phyloP scores from a whole-genome alignment of 805 yeast genomes.

The Pichia sporocuriosa region DNA sequence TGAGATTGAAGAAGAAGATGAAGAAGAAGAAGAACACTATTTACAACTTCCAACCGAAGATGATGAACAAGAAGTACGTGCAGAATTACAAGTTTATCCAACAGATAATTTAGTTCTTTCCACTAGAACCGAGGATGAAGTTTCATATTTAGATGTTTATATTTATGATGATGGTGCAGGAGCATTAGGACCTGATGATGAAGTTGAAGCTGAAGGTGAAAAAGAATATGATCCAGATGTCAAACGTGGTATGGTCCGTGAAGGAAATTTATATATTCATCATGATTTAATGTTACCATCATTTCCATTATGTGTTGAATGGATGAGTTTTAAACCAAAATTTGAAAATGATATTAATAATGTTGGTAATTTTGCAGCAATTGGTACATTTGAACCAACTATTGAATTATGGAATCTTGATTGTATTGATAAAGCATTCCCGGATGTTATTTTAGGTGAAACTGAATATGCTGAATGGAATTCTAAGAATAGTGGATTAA shows the following conservation, averaged over 20 bases:
- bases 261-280: slow-evolving; percentile 77
- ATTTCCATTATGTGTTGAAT: slow-evolving; percentile 93
- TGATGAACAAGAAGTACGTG: slow-evolving; percentile 69
- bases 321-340: slow-evolving; percentile 75
- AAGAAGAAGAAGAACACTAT: slow-evolving; percentile 50
- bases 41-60: slow-evolving; percentile 54
- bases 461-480: slow-evolving; percentile 34
- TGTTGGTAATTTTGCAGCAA: slow-evolving; percentile 87
- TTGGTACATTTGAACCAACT: slow-evolving; percentile 96
- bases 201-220: slow-evolving; percentile 55
- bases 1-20: slow-evolving; percentile 35
- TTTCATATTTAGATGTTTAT: slow-evolving; percentile 86
- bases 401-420: slow-evolving; percentile 97
- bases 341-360: slow-evolving; percentile 36
- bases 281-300: slow-evolving; percentile 97
- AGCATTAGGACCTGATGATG: slow-evolving; percentile 45
- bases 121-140: slow-evolving; percentile 92
- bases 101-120: slow-evolving; percentile 86
- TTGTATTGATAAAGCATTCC: slow-evolving; percentile 87
- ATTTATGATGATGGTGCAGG: slow-evolving; percentile 93
- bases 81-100: slow-evolving; percentile 80
- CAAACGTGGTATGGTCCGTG: slow-evolving; percentile 66
- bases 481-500: slow-evolving; percentile 19
- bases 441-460: slow-evolving; percentile 87
- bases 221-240: slow-evolving; percentile 68